phyloP scores from a whole-genome alignment of 176 grass and related monocot species.

The Rhipidocladum racemiflorum region DNA sequence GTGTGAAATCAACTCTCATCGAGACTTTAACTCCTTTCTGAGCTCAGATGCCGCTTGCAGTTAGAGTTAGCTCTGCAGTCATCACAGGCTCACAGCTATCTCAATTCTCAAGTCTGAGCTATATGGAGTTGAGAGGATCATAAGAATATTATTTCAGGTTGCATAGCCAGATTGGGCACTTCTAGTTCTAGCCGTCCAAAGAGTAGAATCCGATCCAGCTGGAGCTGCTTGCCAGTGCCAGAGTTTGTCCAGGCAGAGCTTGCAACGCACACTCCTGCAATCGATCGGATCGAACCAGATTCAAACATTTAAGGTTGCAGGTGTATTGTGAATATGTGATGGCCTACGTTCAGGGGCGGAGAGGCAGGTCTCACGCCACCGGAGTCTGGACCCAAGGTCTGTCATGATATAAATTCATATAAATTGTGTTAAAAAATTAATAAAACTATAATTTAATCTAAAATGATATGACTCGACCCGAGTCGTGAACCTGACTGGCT shows the following conservation, averaged over 20 bases:
- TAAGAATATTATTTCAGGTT: not conserved
- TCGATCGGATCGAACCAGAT: not conserved
- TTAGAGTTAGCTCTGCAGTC: not conserved
- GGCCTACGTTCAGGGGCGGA: too few relatives aligned
- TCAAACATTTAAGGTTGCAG: conserved; percentile 17
- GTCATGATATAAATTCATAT: too few relatives aligned
- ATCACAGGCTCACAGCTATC: too few relatives aligned
- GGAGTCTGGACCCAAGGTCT: too few relatives aligned
- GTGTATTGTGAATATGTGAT: not conserved
- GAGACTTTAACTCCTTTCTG: not conserved
- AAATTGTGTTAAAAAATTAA: too few relatives aligned
- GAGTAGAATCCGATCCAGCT: not conserved
- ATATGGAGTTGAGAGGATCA: not conserved
- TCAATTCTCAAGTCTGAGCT: not conserved
- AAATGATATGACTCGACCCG: too few relatives aligned
- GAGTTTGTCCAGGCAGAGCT: not conserved
- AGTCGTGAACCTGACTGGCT: too few relatives aligned
- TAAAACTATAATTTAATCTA: too few relatives aligned
- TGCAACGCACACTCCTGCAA: not conserved
- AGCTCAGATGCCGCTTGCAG: not conserved
- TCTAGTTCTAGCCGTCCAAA: conserved; percentile 1
- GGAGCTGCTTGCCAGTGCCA: not conserved
- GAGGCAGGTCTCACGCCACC: too few relatives aligned
- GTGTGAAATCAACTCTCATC: too few relatives aligned
- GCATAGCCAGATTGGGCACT: not conserved